phyloP scores from a whole-genome alignment of 306 rosid genomes.

The Neltuma alba region DNA sequence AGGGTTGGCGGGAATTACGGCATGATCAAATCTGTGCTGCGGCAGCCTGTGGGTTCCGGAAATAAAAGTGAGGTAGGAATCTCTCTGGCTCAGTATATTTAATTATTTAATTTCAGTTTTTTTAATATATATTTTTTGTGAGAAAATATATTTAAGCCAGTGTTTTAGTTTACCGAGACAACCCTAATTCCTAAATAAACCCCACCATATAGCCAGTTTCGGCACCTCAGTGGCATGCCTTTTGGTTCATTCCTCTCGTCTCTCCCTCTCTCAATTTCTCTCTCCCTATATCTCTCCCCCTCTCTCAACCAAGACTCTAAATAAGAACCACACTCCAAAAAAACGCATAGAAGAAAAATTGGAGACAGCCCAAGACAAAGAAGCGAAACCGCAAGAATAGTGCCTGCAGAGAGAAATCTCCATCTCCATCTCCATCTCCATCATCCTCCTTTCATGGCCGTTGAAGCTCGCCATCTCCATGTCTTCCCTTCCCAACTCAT shows the following conservation, averaged over 20 bases:
- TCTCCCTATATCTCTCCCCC: background rate
- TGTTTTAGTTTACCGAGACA: conserved; percentile 38
- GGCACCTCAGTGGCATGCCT: conserved; percentile 64
- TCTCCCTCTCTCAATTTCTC: conserved; percentile 5
- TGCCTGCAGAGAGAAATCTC: background rate
- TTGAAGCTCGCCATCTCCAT: conserved; percentile 71
- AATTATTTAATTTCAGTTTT: background rate
- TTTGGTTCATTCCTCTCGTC: conserved; percentile 36
- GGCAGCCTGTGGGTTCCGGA: background rate
- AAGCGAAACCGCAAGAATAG: conserved; percentile 1
- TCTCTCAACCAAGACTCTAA: conserved; percentile 2
- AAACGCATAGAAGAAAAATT: background rate
- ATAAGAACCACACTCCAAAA: conserved; percentile 8
- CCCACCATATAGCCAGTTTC: conserved; percentile 50
- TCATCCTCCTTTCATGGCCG: conserved; percentile 51
- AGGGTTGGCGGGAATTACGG: conserved; percentile 1
- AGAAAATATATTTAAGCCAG: background rate
- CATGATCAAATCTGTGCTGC: conserved; percentile 23
- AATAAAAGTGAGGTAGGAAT: background rate
- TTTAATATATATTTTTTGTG: background rate
- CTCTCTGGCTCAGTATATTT: background rate
- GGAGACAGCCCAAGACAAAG: background rate
- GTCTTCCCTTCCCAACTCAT: conserved; percentile 63
- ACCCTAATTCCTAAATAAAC: conserved; percentile 73
- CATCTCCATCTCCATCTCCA: background rate